Percentiles rank a stretch among this genome's conserved stretches.
These are phyloP conservation scores for Fusarium oligoseptatum DNA, from an alignment of 2,329 filamentous ascomycete species.

Conservation along the genomic window DNA sequence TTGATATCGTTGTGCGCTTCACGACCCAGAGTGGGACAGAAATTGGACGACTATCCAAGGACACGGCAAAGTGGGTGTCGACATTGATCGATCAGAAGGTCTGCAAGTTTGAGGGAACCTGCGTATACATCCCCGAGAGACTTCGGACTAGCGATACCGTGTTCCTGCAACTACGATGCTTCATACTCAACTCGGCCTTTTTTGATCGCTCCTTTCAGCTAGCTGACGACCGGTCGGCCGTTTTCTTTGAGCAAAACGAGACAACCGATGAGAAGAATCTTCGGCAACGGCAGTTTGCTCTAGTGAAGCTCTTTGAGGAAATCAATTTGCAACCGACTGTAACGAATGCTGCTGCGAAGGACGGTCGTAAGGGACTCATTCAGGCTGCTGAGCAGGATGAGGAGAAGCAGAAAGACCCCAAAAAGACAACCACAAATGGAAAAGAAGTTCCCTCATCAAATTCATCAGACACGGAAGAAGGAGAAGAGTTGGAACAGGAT, in stretches of 20 bases:
- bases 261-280: conserved; percentile 87
- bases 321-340: conserved; percentile 84
- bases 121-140: conserved; percentile 88
- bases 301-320: conserved; percentile 91
- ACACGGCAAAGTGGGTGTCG: conserved; percentile 92
- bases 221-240: conserved; percentile 77
- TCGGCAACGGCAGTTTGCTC: conserved; percentile 84
- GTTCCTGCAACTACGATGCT: conserved; percentile 89
- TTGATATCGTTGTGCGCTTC: conserved; percentile 92
- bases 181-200: conserved; percentile 81
- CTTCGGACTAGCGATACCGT: conserved; percentile 92
- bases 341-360: conserved; percentile 80
- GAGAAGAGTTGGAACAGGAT: conserved; percentile 92
- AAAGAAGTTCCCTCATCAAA: conserved; percentile 62
- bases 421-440: conserved; percentile 49
- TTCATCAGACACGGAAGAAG: conserved; percentile 81
- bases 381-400: conserved; percentile 91
- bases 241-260: conserved; percentile 87
- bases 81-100: conserved; percentile 90
- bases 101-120: conserved; percentile 87
- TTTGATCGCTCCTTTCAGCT: conserved; percentile 70
- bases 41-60: conserved; percentile 87
- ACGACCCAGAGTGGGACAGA: conserved; percentile 84
- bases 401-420: conserved; percentile 72
- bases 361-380: conserved; percentile 86